Evolutionary conservation across 148 eudicot genomes (phyloP).

Genomic region (Persicaria maculosa): DNA sequence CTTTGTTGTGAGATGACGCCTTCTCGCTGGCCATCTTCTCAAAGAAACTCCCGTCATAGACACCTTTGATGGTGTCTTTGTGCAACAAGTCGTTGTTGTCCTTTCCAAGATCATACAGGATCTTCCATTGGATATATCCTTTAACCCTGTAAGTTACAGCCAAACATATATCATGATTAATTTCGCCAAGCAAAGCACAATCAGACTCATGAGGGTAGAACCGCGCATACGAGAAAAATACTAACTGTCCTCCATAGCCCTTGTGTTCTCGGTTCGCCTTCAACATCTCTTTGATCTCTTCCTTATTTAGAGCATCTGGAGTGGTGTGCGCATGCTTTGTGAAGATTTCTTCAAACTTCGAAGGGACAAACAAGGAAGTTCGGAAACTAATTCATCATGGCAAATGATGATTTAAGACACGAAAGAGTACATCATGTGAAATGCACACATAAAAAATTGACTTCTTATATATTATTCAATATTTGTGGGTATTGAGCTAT

Average conservation of each 20-base stretch:
- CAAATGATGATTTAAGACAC: background rate
- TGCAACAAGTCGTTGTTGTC: conserved; percentile 61
- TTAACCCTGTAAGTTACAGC: conserved; percentile 38
- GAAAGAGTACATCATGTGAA: background rate
- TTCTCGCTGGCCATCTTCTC: conserved; percentile 52
- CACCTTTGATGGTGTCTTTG: conserved; percentile 45
- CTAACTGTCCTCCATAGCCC: conserved; percentile 52
- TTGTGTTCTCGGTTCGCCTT: conserved; percentile 55
- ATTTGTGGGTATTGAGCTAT: too few relatives aligned
- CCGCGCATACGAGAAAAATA: background rate
- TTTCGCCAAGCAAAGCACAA: background rate
- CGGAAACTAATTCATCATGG: background rate
- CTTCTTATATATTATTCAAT: too few relatives aligned
- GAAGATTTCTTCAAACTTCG: conserved; percentile 70
- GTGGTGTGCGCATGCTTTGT: conserved; percentile 43
- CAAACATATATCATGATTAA: background rate
- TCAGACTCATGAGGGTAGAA: too few relatives aligned
- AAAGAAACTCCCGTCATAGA: conserved; percentile 70
- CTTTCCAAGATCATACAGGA: conserved; percentile 50
- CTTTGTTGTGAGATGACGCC: conserved; percentile 24
- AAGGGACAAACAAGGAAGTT: conserved; percentile 29
- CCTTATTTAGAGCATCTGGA: conserved; percentile 38
- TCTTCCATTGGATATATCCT: conserved; percentile 55
- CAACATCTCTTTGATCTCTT: conserved; percentile 43
- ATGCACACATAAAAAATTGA: background rate